phyloP scores from a whole-genome alignment of 148 eudicot species.

The Drosera capensis region DNA sequence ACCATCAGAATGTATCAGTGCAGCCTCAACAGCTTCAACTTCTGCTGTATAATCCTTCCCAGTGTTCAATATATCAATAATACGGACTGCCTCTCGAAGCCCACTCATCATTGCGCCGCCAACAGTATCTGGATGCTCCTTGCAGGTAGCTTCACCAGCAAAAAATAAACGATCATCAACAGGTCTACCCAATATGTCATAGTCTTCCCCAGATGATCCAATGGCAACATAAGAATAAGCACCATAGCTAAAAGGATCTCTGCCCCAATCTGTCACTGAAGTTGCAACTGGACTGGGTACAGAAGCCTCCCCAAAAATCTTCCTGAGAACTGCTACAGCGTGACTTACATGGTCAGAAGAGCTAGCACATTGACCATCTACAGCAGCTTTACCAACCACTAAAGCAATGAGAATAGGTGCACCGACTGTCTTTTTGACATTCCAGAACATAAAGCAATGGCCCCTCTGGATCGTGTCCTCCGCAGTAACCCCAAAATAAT shows the following conservation, averaged over 20 bases:
- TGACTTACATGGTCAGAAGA: constrained; percentile 66
- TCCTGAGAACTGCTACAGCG: constrained; percentile 66
- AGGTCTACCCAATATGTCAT: constrained; percentile 86
- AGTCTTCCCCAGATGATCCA: constrained; percentile 97
- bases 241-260: constrained; percentile 92
- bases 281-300: constrained; percentile 86
- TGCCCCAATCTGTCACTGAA: constrained; percentile 97
- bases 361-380: constrained; percentile 52
- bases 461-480: constrained; percentile 67
- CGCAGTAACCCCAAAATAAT: constrained; percentile 99
- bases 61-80: constrained; percentile 58
- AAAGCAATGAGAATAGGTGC: constrained; percentile 96
- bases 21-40: constrained; percentile 75
- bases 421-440: constrained; percentile 83
- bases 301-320: constrained; percentile 60
- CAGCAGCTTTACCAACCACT: constrained; percentile 96
- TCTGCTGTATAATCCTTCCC: constrained; percentile 85
- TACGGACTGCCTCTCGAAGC: constrained; percentile 92
- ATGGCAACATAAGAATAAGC: constrained; percentile 95
- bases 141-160: constrained; percentile 99
- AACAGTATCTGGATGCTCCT: constrained; percentile 99
- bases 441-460: constrained; percentile 97
- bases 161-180: constrained; percentile 88
- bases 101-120: constrained; percentile 99
- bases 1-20: constrained; percentile 49